These are phyloP conservation scores for Fusarium graminum DNA, from an alignment of 2,329 filamentous ascomycete genomes.

Conservation along the genomic window DNA sequence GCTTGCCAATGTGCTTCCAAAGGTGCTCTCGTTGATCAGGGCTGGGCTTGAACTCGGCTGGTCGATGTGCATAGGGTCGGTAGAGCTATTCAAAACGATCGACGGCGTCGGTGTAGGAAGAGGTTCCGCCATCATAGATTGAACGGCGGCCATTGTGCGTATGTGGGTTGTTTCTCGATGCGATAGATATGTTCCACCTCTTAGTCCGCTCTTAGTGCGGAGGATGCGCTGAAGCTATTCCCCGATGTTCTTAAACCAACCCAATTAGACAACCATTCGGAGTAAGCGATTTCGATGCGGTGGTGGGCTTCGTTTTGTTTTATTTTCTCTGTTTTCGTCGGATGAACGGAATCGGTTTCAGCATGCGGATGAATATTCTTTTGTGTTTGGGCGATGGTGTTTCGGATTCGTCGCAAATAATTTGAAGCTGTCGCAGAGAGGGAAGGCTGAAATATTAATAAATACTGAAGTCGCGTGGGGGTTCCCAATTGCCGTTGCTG, in stretches of 20 bases:
- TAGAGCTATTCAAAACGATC: conserved; percentile 45
- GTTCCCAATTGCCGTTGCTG: neutral
- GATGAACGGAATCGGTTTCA: conserved; percentile 6
- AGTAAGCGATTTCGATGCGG: conserved; percentile 22
- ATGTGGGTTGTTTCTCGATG: conserved; percentile 1
- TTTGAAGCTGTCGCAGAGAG: neutral
- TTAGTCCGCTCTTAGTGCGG: conserved; percentile 19
- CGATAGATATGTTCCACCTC: conserved; percentile 16
- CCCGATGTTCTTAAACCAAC: conserved; percentile 21
- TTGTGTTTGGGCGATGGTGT: conserved; percentile 2
- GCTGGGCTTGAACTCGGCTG: conserved; percentile 53
- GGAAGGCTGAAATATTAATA: conserved; percentile 4
- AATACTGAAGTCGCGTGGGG: neutral
- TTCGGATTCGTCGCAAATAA: conserved; percentile 20
- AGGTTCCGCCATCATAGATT: conserved; percentile 54
- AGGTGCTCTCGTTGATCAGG: conserved; percentile 55
- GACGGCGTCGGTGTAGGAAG: conserved; percentile 49
- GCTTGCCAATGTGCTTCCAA: conserved; percentile 61
- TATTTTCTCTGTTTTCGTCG: neutral
- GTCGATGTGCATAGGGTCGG: conserved; percentile 54
- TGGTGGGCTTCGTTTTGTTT: neutral
- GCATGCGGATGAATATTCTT: conserved; percentile 1
- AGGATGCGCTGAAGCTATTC: conserved; percentile 23
- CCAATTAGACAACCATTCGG: conserved; percentile 32
- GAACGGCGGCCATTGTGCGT: conserved; percentile 56